Percentiles rank a stretch among this genome's conserved stretches.
Conservation (phyloP, 192 early-diverging fungal species). For the Gonapodya sp. region DNA sequence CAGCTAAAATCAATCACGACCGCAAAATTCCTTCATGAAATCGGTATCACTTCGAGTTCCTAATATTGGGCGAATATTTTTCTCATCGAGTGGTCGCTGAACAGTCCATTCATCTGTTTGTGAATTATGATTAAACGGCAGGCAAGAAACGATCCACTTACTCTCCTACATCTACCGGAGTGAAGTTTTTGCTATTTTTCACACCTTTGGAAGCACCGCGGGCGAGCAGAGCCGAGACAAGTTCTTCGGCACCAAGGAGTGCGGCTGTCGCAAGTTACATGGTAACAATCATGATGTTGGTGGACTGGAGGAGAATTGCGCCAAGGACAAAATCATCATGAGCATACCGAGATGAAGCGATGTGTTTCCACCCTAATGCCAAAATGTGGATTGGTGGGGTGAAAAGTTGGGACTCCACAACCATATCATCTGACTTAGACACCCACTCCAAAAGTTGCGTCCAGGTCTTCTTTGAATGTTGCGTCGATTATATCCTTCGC, state of each 20-base stretch:
- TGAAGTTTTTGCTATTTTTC: slow-evolving; percentile 4
- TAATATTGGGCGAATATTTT: background rate
- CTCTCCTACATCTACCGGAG: background rate
- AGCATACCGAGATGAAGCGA: background rate
- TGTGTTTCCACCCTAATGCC: background rate
- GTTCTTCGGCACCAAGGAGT: slow-evolving; percentile 1
- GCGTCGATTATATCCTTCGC: background rate
- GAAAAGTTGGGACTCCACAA: background rate
- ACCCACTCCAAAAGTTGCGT: background rate
- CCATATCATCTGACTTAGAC: background rate
- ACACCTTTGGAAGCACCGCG: background rate
- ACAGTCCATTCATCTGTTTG: too few relatives aligned
- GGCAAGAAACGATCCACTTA: background rate
- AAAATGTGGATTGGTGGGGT: background rate
- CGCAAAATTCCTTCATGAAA: too few relatives aligned
- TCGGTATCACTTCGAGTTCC: background rate
- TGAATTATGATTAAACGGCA: background rate
- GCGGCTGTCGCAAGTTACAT: too few relatives aligned
- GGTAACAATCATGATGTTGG: too few relatives aligned
- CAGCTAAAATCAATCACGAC: background rate
- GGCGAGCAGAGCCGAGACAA: background rate
- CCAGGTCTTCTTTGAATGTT: background rate
- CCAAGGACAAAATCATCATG: background rate
- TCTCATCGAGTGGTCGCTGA: background rate
- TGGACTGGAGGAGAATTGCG: background rate